Conservation (phyloP, 176 grass and related monocot species). For the Cenchrus purpureus region DNA sequence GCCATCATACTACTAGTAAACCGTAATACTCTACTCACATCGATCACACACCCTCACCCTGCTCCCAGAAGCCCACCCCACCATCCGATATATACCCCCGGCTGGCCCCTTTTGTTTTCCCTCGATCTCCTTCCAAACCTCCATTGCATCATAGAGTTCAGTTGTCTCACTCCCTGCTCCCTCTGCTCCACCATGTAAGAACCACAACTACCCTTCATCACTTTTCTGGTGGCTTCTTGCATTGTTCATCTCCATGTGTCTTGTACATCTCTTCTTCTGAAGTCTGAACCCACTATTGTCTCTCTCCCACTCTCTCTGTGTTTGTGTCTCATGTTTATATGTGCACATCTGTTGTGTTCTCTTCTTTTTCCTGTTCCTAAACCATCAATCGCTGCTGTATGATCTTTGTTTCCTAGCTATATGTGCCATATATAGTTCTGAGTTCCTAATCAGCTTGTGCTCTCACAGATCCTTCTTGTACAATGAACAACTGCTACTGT, state of each 20-base stretch:
- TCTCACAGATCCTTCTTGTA: slow-evolving; percentile 13
- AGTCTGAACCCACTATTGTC: slow-evolving; percentile 37
- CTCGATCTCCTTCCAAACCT: slow-evolving; percentile 53
- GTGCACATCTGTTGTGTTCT: slow-evolving; percentile 10
- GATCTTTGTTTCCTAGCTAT: not conserved
- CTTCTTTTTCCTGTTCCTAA: slow-evolving; percentile 18
- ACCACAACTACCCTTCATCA: slow-evolving; percentile 43
- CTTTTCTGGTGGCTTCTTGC: slow-evolving; percentile 50
- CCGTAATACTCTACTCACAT: slow-evolving; percentile 31
- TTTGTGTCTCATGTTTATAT: slow-evolving; percentile 31
- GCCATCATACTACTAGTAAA: slow-evolving; percentile 31
- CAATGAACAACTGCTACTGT: not conserved
- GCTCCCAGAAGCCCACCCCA: not conserved
- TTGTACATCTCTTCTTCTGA: slow-evolving; percentile 39
- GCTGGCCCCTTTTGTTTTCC: slow-evolving; percentile 26
- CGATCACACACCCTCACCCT: no score
- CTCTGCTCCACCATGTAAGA: slow-evolving; percentile 70
- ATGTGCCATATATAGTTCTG: not conserved
- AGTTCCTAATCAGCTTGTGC: slow-evolving; percentile 18
- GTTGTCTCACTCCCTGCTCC: slow-evolving; percentile 53
- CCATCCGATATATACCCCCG: slow-evolving; percentile 47
- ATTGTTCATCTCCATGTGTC: slow-evolving; percentile 60
- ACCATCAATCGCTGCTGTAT: not conserved
- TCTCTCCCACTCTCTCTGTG: not conserved
- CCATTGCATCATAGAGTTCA: slow-evolving; percentile 57